Evolutionary conservation across 306 rosid species (phyloP), one percentile per base, ranked within the genome.

Genomic region (Crataegus laevigata): DNA sequence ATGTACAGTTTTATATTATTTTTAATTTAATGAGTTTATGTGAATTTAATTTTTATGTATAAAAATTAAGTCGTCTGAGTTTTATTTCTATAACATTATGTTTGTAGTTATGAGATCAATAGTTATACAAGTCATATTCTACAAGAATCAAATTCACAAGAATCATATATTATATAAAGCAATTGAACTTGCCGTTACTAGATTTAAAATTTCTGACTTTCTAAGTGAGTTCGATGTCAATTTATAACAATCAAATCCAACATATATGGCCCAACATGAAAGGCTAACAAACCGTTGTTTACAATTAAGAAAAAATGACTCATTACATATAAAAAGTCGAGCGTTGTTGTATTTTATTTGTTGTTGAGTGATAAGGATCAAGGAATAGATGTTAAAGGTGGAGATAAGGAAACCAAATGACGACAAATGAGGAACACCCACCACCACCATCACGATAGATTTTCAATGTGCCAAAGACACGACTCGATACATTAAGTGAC

Each of bases 371-470:
- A 47, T 1, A 15, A 18, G 19, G 54, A 50, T 50, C 9, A 2
- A 15, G 21, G 3, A 47, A 15, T 15, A 47, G 18, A 47, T 47
- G 6, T 47, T 47, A 61, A 22, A 63, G 58, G 11, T 21, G 14
- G 8, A 79, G 73, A 34, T 18, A 61, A 13, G 1, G 13, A 24
- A 36, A 72, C 18, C 51, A 76, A 67, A 61, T 40, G 55, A 67
- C 24, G 59, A 79, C 28, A 25, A 51, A 38, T 11, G 25, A 43
- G 34, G 66, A n/a, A 9, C 69, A 43, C 52, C 54, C 40, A 36
- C 28, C 55, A 26, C 80, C 75, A 75, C 77, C 75, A 14, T 14
- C n/a, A 50, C n/a, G 0, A 5, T 36, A 36, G 10, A 36, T 36
- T 36, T 36, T 36, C 9, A 36, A 2, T 1, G 8, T 36, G 2